Evolutionary conservation across 179 eudicot genomes (phyloP).

Genomic region (Pouteria campechiana): DNA sequence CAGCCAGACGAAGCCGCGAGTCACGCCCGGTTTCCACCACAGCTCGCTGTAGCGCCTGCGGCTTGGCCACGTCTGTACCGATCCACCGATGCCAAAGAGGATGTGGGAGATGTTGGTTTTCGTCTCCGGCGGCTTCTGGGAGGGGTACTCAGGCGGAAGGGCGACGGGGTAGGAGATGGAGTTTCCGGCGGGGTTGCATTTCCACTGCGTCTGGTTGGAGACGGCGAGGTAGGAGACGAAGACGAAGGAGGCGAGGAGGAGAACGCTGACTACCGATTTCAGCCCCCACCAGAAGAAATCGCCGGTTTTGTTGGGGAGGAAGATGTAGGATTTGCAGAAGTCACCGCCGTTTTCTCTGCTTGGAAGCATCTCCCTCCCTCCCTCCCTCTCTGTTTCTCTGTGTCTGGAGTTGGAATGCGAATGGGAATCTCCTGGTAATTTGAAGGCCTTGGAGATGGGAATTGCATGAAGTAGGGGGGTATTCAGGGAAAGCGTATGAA

Average conservation of each 20-base stretch:
- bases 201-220: conserved; percentile 6
- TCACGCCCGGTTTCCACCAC: conserved; percentile 59
- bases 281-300: conserved; percentile 6
- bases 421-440: too few species aligned
- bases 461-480: too few species aligned
- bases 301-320: conserved; percentile 1
- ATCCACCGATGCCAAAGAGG: conserved; percentile 58
- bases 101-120: conserved; percentile 49
- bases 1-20: conserved; percentile 67
- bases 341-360: too few species aligned
- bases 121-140: not conserved
- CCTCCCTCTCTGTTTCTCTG: too few species aligned
- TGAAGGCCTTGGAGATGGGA: too few species aligned
- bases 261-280: conserved; percentile 15
- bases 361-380: too few species aligned
- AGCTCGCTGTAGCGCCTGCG: conserved; percentile 43
- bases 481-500: too few species aligned
- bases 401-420: too few species aligned
- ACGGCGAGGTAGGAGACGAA: conserved; percentile 26
- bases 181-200: conserved; percentile 9
- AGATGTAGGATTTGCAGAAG: conserved; percentile 1
- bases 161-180: not conserved
- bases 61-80: conserved; percentile 45
- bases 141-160: not conserved
- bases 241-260: conserved; percentile 19